These are phyloP conservation scores for Pochonia chlamydosporia DNA, from an alignment of 2,329 filamentous ascomycete genomes.

Conservation along the genomic window DNA sequence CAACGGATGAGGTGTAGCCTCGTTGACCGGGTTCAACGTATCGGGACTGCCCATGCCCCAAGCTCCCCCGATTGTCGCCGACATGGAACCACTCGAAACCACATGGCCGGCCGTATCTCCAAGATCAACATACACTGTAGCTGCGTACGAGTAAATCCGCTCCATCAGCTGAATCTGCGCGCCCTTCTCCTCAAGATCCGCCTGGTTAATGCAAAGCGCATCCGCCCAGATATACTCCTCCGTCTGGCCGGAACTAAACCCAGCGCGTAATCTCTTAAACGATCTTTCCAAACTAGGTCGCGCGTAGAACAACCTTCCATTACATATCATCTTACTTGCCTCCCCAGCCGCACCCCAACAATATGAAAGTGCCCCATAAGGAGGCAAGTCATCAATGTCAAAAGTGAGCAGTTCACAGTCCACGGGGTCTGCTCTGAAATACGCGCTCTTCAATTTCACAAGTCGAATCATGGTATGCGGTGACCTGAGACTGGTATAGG, in stretches of 20 bases:
- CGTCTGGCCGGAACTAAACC: not conserved
- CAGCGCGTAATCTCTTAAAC: not conserved
- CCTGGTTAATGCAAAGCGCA: conserved; percentile 9
- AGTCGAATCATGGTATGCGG: too few relatives aligned
- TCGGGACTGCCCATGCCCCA: not conserved
- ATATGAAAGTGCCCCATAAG: too few relatives aligned
- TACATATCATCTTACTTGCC: not conserved
- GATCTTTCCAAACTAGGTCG: not conserved
- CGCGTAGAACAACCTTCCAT: not conserved
- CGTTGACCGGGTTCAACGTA: not conserved
- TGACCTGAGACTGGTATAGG: too few relatives aligned
- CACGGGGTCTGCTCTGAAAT: too few relatives aligned
- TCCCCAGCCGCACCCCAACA: too few relatives aligned
- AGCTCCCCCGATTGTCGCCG: not conserved
- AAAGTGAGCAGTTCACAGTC: too few relatives aligned
- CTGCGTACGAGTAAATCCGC: conserved; percentile 6
- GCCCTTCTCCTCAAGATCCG: conserved; percentile 2
- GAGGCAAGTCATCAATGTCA: too few relatives aligned
- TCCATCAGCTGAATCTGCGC: conserved; percentile 6
- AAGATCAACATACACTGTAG: conserved; percentile 3
- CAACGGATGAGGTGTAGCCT: not conserved
- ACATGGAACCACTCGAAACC: not conserved
- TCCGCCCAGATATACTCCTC: conserved; percentile 7
- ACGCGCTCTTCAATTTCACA: too few relatives aligned
- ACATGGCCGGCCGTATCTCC: not conserved